Base-by-base conservation (phyloP, 352 stramenopile genomes). In the Pythium brachiatum region DNA sequence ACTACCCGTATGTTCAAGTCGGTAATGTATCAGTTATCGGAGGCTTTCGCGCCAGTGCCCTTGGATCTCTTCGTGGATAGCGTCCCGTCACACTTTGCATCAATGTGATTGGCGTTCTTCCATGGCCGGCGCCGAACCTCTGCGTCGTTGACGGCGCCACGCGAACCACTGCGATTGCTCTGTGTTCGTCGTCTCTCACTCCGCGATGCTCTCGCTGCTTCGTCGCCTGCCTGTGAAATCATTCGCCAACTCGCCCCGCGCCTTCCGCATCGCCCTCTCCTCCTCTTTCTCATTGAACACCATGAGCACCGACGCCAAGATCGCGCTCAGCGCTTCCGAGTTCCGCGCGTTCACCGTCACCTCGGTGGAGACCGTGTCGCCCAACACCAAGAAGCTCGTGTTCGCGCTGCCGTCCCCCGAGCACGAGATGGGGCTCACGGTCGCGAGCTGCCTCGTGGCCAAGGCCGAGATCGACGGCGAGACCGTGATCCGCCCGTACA, bases 401-500 rank as follows among this genome's bases (percentile, higher is more conserved):
- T 82, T 87, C 53, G 75, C 69, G 20, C 73, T 90, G 41, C 80
- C 80, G 18, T 72, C 60, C 41, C 64, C 74, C 27, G 74, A 88
- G 44, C 75, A 90, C 60, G 78, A 83, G 63, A 88, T 86, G 76
- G 78, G 80, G n/a, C 60, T 86, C 54, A 85, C 66, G 21, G 73
- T 80, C 32, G 78, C 80, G 44, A 83, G 72, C 67, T 90, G 79
- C 58, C 67, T 90, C 60, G 65, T 88, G 64, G 79, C 80, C 60
- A 85, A 84, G 69, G 78, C 78, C 34, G 48, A 69, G 20, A 67
- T 89, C 32, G 62, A 88, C 60, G 77, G 78, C 64, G 85, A 94
- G 64, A 59, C 57, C 9, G 81, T 91, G n/a, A 70, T 92, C 21
- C 74, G 73, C 9, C 86, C 88, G 20, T 97, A 97, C 80, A 97